phyloP scores from a whole-genome alignment of 345 rosid genomes.

The Gossypium raimondii region DNA sequence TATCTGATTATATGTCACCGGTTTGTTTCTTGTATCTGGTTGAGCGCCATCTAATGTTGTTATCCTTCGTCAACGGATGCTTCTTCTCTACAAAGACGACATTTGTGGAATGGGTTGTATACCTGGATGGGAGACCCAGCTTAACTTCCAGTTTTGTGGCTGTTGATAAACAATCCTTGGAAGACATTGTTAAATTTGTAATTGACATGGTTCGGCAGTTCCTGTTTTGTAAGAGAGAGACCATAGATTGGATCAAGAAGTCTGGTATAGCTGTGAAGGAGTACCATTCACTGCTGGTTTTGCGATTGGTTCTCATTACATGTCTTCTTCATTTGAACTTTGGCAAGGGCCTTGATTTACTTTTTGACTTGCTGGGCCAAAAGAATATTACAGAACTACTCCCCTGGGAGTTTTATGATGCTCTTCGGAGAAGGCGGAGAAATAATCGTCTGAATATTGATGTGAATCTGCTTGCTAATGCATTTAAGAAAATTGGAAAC shows the following conservation, averaged over 20 bases:
- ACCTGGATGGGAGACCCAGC: constrained; percentile 16
- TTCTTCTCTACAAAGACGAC: constrained; percentile 29
- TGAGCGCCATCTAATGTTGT: constrained; percentile 33
- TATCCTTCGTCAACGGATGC: constrained; percentile 17
- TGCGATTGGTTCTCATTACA: constrained; percentile 30
- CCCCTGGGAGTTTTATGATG: constrained; percentile 21
- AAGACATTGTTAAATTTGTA: constrained; percentile 7
- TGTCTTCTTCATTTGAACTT: constrained; percentile 35
- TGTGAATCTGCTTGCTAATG: constrained; percentile 24
- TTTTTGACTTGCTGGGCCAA: constrained; percentile 17
- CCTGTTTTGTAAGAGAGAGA: constrained; percentile 16
- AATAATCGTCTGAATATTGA: neutral
- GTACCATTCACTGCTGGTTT: constrained; percentile 24
- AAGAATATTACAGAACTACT: constrained; percentile 14
- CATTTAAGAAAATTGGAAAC: constrained; percentile 24
- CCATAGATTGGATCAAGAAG: constrained; percentile 29
- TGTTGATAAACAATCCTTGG: constrained; percentile 1
- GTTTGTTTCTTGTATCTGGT: constrained; percentile 42
- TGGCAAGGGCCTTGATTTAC: constrained; percentile 11
- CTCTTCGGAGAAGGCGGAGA: constrained; percentile 1
- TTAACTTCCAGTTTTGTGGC: neutral
- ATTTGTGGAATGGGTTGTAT: constrained; percentile 39
- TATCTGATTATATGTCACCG: constrained; percentile 33
- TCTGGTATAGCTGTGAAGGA: neutral
- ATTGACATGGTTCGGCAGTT: neutral